Conservation (phyloP, 2,329 filamentous ascomycete genomes). For the Davidsoniella eucalypti region DNA sequence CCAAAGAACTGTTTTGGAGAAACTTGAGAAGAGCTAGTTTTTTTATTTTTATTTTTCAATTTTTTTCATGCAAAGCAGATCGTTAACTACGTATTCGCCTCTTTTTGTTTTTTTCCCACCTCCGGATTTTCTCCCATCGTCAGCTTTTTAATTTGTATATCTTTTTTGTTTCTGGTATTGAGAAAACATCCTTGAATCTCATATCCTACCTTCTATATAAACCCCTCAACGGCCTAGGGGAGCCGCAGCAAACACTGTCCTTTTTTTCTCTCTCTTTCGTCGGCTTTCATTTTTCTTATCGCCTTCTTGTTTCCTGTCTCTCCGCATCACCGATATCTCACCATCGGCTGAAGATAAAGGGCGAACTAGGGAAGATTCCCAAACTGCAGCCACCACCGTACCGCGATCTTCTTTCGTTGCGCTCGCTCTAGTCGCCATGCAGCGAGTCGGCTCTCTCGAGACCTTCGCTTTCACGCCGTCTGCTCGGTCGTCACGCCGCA, state of each 20-base stretch:
- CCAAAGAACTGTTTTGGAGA: background rate
- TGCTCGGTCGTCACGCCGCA: constrained; percentile 22
- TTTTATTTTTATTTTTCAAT: background rate
- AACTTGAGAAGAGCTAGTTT: background rate
- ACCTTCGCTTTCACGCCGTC: constrained; percentile 29
- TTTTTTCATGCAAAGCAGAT: background rate
- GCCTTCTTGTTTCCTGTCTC: background rate
- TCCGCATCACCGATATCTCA: background rate
- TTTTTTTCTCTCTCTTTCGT: background rate
- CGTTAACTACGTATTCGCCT: too few relatives aligned
- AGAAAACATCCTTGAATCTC: background rate
- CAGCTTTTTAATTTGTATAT: background rate
- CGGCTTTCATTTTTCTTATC: background rate
- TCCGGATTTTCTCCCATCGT: background rate
- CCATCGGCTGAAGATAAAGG: too few relatives aligned
- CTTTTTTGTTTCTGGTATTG: background rate
- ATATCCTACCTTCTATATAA: too few relatives aligned
- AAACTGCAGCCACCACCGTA: too few relatives aligned
- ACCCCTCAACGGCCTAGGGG: too few relatives aligned
- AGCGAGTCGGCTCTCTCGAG: constrained; percentile 36
- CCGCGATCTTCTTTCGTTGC: too few relatives aligned
- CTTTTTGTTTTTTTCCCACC: background rate
- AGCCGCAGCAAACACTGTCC: background rate
- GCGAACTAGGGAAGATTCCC: too few relatives aligned
- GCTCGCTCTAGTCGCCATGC: constrained; percentile 17